These are phyloP conservation scores for Aspergillus conjunctus DNA, from an alignment of 495 filamentous ascomycete species.

Conservation along the genomic window DNA sequence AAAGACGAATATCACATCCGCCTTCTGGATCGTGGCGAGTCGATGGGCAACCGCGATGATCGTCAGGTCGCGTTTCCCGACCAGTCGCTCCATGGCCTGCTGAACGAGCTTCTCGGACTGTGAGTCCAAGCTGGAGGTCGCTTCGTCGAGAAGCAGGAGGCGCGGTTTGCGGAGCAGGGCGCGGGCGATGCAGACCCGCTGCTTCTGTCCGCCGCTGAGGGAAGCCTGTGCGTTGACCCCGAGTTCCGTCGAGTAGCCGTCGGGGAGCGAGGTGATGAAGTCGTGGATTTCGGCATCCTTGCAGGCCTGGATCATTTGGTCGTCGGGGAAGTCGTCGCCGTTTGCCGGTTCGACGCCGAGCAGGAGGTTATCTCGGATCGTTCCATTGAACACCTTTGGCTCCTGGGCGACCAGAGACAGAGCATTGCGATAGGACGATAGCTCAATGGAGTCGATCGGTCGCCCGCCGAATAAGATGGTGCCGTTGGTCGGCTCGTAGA, in stretches of 20 bases:
- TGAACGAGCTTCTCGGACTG: conserved; percentile 69
- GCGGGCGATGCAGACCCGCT: conserved; percentile 68
- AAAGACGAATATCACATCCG: conserved; percentile 72
- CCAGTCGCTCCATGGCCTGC: conserved; percentile 59
- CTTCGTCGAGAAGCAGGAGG: conserved; percentile 71
- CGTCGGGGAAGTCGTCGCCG: conserved; percentile 43
- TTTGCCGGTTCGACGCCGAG: conserved; percentile 50
- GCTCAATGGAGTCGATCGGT: conserved; percentile 49
- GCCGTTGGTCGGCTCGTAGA: conserved; percentile 60
- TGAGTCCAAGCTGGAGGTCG: conserved; percentile 68
- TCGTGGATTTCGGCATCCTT: conserved; percentile 61
- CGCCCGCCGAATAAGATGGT: conserved; percentile 54
- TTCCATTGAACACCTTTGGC: conserved; percentile 62
- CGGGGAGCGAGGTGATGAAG: conserved; percentile 56
- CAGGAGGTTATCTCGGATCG: conserved; percentile 62
- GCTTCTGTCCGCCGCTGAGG: conserved; percentile 71
- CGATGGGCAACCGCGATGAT: conserved; percentile 73
- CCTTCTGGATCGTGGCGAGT: conserved; percentile 68
- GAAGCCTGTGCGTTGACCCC: conserved; percentile 47
- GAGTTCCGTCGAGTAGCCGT: conserved; percentile 36
- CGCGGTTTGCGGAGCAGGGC: conserved; percentile 66
- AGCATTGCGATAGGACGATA: conserved; percentile 47
- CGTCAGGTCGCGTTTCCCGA: conserved; percentile 54
- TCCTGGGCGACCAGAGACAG: conserved; percentile 67
- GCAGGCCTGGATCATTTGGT: conserved; percentile 55